Conservation (phyloP, 2,329 filamentous ascomycete species). For the Fusarium illudens region DNA sequence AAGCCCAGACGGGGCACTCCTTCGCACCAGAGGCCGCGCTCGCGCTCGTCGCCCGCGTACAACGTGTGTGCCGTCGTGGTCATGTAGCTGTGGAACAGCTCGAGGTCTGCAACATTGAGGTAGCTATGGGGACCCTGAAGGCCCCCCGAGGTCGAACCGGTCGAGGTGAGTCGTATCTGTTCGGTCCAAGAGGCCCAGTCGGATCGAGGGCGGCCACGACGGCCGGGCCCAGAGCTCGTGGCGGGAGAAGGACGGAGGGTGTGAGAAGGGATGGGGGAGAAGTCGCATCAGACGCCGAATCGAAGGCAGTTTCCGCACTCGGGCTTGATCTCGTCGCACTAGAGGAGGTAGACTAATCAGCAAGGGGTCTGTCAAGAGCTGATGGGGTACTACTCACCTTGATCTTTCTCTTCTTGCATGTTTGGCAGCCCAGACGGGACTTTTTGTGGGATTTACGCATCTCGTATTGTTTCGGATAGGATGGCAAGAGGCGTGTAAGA, state of each 20-base stretch:
- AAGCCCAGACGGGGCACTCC: neutral
- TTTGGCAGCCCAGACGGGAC: slow-evolving; percentile 4
- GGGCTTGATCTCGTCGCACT: slow-evolving; percentile 8
- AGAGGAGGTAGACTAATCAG: neutral
- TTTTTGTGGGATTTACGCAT: slow-evolving; percentile 6
- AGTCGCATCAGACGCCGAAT: slow-evolving; percentile 10
- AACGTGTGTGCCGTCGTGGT: neutral
- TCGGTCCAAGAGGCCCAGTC: slow-evolving; percentile 8
- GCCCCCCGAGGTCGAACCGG: neutral
- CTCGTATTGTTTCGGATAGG: neutral
- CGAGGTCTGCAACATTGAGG: neutral
- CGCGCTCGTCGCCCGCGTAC: neutral
- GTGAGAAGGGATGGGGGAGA: neutral
- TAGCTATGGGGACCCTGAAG: too few relatives aligned
- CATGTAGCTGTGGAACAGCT: neutral
- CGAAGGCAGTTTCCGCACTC: slow-evolving; percentile 9
- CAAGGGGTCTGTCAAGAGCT: neutral
- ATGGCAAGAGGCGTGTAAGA: neutral
- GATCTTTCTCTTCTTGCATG: slow-evolving; percentile 4
- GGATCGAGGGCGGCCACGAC: slow-evolving; percentile 3
- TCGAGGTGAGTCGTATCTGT: neutral
- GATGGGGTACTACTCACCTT: neutral
- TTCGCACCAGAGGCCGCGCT: neutral
- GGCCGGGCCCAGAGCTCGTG: neutral
- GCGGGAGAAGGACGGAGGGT: neutral